Base-by-base conservation (phyloP, 352 stramenopile genomes). In the Phytophthora rubi region DNA sequence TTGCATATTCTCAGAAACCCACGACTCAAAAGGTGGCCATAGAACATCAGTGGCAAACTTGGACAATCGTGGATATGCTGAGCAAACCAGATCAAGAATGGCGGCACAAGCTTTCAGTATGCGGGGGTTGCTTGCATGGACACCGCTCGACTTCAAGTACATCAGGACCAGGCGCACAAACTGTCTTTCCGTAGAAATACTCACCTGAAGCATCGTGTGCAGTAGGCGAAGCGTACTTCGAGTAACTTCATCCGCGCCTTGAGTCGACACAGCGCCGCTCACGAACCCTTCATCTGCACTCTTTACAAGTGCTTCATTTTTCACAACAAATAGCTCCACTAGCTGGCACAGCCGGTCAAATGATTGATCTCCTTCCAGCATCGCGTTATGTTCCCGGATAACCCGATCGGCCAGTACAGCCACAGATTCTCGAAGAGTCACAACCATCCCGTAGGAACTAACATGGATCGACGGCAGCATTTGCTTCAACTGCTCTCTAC, bases 391-490 rank as follows among this genome's bases (percentile, higher is more conserved):
- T 18, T 85, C 60, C 2, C 55, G 65, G 54, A 83, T 51, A 8
- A 88, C 56, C 16, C 44, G 68, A 55, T 84, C 65, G 13, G 45
- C 71, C 21, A 90, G 35, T 6, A 73, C 42, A 13, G 75, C 44
- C 32, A 88, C 64, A 15, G 73, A 78, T 45, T 74, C 68, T 6
- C 79, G 76, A 6, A 90, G 62, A 5, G 23, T 53, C 32, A 90
- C 68, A 10, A 82, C 70, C 42, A 64, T 62, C 10, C 39, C 53
- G 58, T 83, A 82, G 28, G 82, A 84, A 15, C 63, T 68, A 8
- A 90, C 65, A 39, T 81, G 64, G 15, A 90, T 82, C 10, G 65
- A 72, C 6, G 82, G 82, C 15, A 90, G 62, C 67, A 90, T 63
- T 28, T 70, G 53, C 60, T 86, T 88, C 21, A 90, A 42, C 18